Conservation (phyloP, 768 basidiomycete genomes). For the Auricularia sp. region DNA sequence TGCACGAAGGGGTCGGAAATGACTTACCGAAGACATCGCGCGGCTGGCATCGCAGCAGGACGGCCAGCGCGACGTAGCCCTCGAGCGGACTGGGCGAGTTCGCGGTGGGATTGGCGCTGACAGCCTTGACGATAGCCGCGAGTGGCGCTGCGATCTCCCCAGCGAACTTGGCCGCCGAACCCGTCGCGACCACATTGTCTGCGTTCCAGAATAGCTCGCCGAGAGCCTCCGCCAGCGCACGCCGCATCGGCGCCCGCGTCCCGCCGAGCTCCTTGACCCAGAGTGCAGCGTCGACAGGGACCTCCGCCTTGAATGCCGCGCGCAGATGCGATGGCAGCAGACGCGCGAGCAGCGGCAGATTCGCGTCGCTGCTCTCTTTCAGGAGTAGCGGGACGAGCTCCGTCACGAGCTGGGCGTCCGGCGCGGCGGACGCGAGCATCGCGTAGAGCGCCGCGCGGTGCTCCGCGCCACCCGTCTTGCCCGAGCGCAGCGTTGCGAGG, state of each 20-base stretch:
- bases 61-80: constrained; percentile 67
- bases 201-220: not conserved
- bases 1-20: constrained; percentile 10
- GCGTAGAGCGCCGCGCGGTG: constrained; percentile 74
- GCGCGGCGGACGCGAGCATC: constrained; percentile 52
- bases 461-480: constrained; percentile 82
- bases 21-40: constrained; percentile 44
- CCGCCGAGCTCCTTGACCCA: constrained; percentile 66
- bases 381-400: constrained; percentile 35
- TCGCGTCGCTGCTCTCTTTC: constrained; percentile 75
- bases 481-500: constrained; percentile 61
- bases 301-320: constrained; percentile 36
- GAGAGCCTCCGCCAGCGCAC: not conserved
- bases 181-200: constrained; percentile 12
- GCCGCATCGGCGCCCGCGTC: not conserved
- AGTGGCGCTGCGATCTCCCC: constrained; percentile 47
- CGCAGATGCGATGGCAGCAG: constrained; percentile 53
- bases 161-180: constrained; percentile 42
- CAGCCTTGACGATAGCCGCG: constrained; percentile 59
- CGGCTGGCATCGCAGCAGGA: constrained; percentile 53
- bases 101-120: constrained; percentile 49
- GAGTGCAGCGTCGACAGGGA: constrained; percentile 34
- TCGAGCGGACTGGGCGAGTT: constrained; percentile 69
- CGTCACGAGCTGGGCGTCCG: constrained; percentile 35
- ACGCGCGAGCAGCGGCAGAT: constrained; percentile 42